phyloP scores from a whole-genome alignment of 768 basidiomycete species.

The Amanita inopinata region DNA sequence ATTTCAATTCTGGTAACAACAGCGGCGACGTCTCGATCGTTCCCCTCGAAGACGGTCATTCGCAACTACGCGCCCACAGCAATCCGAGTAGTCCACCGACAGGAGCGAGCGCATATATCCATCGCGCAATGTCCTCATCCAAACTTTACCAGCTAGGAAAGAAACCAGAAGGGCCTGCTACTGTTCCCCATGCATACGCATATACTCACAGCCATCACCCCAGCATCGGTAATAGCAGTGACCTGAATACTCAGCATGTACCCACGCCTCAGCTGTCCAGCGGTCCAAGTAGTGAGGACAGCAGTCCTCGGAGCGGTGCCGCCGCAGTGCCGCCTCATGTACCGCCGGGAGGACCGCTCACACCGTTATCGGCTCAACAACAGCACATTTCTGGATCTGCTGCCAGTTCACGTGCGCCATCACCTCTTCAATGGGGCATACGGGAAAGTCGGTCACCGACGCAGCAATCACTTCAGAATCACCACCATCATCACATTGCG shows the following conservation, averaged over 20 bases:
- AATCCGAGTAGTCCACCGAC: conserved; percentile 11
- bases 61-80: conserved; percentile 5
- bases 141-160: conserved; percentile 4
- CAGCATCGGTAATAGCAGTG: background rate
- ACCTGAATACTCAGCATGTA: conserved; percentile 13
- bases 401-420: conserved; percentile 50
- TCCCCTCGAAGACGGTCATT: conserved; percentile 7
- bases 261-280: conserved; percentile 57
- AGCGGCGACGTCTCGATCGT: conserved; percentile 14
- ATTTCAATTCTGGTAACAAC: conserved; percentile 14
- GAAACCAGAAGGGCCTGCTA: conserved; percentile 1
- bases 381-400: conserved; percentile 29
- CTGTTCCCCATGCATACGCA: conserved; percentile 4
- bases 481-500: conserved; percentile 57
- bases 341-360: conserved; percentile 8
- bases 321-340: conserved; percentile 23
- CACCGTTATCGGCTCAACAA: conserved; percentile 12
- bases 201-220: background rate
- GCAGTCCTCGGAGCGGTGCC: conserved; percentile 42
- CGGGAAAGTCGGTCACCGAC: conserved; percentile 1
- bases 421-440: conserved; percentile 35
- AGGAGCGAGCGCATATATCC: conserved; percentile 9
- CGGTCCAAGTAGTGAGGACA: conserved; percentile 54
- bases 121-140: background rate
- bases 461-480: conserved; percentile 8